Evolutionary conservation across 2,329 filamentous ascomycete species (phyloP), one percentile per base, ranked within the genome.

Genomic region (Aspergillus proliferans): DNA sequence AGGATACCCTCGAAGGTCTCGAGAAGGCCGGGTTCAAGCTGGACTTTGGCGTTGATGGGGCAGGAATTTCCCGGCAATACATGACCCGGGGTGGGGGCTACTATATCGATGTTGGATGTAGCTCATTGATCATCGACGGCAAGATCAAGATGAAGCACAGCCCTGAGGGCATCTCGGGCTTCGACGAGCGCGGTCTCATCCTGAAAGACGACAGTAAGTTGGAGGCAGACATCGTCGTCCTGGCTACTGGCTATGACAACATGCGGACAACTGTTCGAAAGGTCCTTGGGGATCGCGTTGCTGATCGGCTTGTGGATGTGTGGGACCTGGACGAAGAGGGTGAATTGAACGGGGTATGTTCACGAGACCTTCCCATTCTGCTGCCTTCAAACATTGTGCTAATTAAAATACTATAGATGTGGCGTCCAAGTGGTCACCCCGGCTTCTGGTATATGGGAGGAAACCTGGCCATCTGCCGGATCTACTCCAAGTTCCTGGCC

Each of bases 371-470:
- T 19, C 6, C 6, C 4, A 21, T 24, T 14, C 7, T 9, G 7
- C 12, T 24, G 40, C 3, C 36, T 38, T 28, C 24, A 12, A 15
- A 15, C 22, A 18, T 24, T 33, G n/a, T 50, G 21, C 47, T 54
- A 21, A 50, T 26, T 8, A 19, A 1, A 6, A 12, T 5, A 4
- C 12, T 43, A 39, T 39, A 59, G 57, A 59, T 59, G 57, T 86
- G 81, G 81, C 76, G 78, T 50, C 71, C 71, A 15, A 83, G 75
- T 19, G 82, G 82, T 0, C 81, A 85, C 47, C 79, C 80, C 0
- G 81, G 82, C 0, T 81, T 86, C 51, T 86, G 82, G 83, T 81
- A 81, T 54, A 81, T 84, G 53, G 82, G 81, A 0, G 83, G 84
- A 1, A 86, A 84, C 52, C 59, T 86, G 34, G 81, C 81, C 0